Evolutionary conservation across 1,139 yeast genomes (phyloP).

Genomic region (Hemisphaericaspora xylofermentans): DNA sequence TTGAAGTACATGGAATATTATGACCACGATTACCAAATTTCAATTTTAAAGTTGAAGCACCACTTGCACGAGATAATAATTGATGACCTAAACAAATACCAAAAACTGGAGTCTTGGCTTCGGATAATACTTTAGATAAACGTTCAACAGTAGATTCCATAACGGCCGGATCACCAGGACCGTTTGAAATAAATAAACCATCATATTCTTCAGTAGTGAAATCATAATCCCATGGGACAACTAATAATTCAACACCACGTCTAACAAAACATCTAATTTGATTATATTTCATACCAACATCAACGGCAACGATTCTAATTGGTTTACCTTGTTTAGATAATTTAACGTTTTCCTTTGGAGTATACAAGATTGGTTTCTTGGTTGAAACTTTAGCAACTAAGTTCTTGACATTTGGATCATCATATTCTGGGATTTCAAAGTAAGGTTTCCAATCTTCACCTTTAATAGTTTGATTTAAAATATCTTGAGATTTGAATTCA

Average conservation of each 20-base stretch:
- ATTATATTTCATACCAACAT: slow-evolving; percentile 97
- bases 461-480: slow-evolving; percentile 16
- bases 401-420: slow-evolving; percentile 88
- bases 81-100: slow-evolving; percentile 99
- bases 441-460: slow-evolving; percentile 52
- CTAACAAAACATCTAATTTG: slow-evolving; percentile 95
- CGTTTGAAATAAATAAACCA: slow-evolving; percentile 94
- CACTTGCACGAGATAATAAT: slow-evolving; percentile 91
- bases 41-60: slow-evolving; percentile 87
- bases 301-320: slow-evolving; percentile 83
- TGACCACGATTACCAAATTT: slow-evolving; percentile 99
- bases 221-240: slow-evolving; percentile 96
- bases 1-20: slow-evolving; percentile 95
- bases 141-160: slow-evolving; percentile 65
- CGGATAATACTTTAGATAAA: slow-evolving; percentile 55
- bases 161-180: slow-evolving; percentile 98
- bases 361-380: slow-evolving; percentile 70
- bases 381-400: slow-evolving; percentile 89
- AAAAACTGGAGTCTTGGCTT: slow-evolving; percentile 75
- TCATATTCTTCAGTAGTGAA: slow-evolving; percentile 76
- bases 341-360: slow-evolving; percentile 50
- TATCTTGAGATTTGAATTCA: slow-evolving; percentile 35
- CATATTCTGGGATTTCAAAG: slow-evolving; percentile 83
- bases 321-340: slow-evolving; percentile 70
- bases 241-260: slow-evolving; percentile 94